Conservation (phyloP, 2,329 filamentous ascomycete species). For the Tolypocladium endophyticum region DNA sequence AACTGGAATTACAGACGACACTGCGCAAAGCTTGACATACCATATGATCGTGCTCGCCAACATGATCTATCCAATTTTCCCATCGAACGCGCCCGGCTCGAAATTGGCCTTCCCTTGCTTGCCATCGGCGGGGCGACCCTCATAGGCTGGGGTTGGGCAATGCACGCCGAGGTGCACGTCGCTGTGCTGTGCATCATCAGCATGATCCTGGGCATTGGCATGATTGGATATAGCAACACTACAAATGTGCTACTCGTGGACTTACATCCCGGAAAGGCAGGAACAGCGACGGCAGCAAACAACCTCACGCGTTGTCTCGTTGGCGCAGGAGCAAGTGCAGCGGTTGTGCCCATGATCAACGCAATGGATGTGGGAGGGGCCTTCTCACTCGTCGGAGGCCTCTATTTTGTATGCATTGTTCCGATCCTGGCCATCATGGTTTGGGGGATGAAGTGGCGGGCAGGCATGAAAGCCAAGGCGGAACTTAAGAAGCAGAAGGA, state of each 20-base stretch:
- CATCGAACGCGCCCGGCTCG: constrained; percentile 38
- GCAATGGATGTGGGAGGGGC: constrained; percentile 40
- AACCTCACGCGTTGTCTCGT: constrained; percentile 46
- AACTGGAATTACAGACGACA: constrained; percentile 60
- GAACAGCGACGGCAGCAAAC: constrained; percentile 44
- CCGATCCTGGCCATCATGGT: constrained; percentile 29
- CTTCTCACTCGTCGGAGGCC: constrained; percentile 34
- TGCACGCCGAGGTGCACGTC: constrained; percentile 29
- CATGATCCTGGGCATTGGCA: constrained; percentile 33
- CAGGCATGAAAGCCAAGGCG: constrained; percentile 17
- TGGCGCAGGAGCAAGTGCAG: constrained; percentile 40
- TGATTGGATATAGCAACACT: constrained; percentile 45
- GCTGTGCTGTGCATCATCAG: constrained; percentile 36
- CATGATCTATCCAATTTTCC: constrained; percentile 37
- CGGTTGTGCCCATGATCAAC: constrained; percentile 40
- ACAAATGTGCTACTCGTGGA: constrained; percentile 44
- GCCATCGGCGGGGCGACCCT: constrained; percentile 36
- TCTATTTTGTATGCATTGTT: constrained; percentile 30
- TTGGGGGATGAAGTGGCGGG: constrained; percentile 33
- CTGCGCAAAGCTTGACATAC: constrained; percentile 39
- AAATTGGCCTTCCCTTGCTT: constrained; percentile 39
- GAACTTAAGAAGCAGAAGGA: constrained; percentile 9
- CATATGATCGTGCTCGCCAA: constrained; percentile 41
- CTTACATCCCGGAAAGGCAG: constrained; percentile 39
- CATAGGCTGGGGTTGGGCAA: constrained; percentile 41